These are phyloP conservation scores for Rhodocollybia butyracea DNA, from an alignment of 768 basidiomycete species.

Conservation along the genomic window DNA sequence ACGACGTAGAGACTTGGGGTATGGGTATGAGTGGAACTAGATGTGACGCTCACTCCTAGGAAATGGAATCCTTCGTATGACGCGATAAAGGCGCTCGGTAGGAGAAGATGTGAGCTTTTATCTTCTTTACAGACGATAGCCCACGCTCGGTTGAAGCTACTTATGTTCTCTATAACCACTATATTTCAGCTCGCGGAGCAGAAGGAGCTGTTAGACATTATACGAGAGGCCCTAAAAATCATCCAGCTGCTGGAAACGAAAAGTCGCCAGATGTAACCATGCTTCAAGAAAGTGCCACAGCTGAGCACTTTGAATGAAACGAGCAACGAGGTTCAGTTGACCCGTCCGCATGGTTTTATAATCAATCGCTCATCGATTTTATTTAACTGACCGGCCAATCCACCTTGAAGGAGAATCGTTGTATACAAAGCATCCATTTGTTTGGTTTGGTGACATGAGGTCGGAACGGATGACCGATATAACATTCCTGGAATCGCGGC, in stretches of 20 bases:
- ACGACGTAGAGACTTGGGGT: conserved; percentile 63
- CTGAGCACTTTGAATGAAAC: neutral
- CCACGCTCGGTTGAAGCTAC: conserved; percentile 26
- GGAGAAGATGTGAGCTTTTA: conserved; percentile 68
- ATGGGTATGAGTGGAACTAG: conserved; percentile 66
- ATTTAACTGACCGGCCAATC: neutral
- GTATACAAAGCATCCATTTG: neutral
- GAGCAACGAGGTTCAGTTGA: neutral
- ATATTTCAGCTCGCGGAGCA: conserved; percentile 71
- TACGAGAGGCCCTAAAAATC: conserved; percentile 47
- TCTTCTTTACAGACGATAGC: neutral
- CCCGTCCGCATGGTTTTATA: neutral
- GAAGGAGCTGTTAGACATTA: conserved; percentile 62
- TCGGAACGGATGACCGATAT: conserved; percentile 1
- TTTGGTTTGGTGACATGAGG: conserved; percentile 22
- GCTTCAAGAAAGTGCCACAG: neutral
- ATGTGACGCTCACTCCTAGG: conserved; percentile 72
- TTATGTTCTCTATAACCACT: conserved; percentile 75
- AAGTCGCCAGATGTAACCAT: conserved; percentile 10
- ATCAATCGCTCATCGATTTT: neutral
- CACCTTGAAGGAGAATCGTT: conserved; percentile 7
- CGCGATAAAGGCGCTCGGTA: conserved; percentile 72
- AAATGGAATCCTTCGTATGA: conserved; percentile 93
- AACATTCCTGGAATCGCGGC: conserved; percentile 17
- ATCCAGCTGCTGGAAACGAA: conserved; percentile 15